Evolutionary conservation across 306 rosid species (phyloP).

Genomic region (Malus domestica): DNA sequence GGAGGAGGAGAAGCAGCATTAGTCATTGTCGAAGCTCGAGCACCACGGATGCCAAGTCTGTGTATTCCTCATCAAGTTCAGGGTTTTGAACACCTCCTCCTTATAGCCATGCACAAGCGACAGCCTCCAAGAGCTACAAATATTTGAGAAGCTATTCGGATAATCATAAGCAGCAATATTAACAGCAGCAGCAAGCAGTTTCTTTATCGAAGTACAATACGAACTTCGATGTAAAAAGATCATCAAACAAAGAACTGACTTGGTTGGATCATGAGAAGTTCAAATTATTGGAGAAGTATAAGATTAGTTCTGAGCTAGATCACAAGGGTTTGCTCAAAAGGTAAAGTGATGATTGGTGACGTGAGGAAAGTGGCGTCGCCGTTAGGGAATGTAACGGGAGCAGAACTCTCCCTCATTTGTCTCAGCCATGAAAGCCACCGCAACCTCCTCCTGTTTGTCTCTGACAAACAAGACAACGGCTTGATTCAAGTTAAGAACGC

Average conservation of each 20-base stretch:
- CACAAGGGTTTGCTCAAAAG: slow-evolving; percentile 30
- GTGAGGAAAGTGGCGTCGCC: too few relatives aligned
- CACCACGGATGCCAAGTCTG: slow-evolving; percentile 44
- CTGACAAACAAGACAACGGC: too few relatives aligned
- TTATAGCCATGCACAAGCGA: slow-evolving; percentile 38
- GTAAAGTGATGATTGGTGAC: slow-evolving; percentile 3
- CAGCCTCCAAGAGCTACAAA: slow-evolving; percentile 57
- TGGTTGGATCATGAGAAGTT: slow-evolving; percentile 30
- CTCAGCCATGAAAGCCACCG: too few relatives aligned
- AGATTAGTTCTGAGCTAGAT: slow-evolving; percentile 24
- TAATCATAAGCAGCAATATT: slow-evolving; percentile 23
- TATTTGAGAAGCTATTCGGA: slow-evolving; percentile 57
- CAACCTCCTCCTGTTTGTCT: too few relatives aligned
- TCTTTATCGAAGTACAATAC: slow-evolving; percentile 27
- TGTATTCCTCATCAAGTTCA: slow-evolving; percentile 56
- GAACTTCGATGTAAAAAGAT: slow-evolving; percentile 31
- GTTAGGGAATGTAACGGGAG: too few relatives aligned
- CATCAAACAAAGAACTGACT: slow-evolving; percentile 28
- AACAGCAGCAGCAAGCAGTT: slow-evolving; percentile 12
- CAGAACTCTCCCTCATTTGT: too few relatives aligned
- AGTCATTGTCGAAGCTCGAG: slow-evolving; percentile 80
- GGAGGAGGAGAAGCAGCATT: slow-evolving; percentile 79
- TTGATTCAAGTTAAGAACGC: too few relatives aligned
- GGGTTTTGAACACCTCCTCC: slow-evolving; percentile 85
- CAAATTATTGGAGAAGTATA: slow-evolving; percentile 41